These are phyloP conservation scores for Hanseniaspora gamundiae DNA, from an alignment of 1,139 yeast genomes.

Conservation along the genomic window DNA sequence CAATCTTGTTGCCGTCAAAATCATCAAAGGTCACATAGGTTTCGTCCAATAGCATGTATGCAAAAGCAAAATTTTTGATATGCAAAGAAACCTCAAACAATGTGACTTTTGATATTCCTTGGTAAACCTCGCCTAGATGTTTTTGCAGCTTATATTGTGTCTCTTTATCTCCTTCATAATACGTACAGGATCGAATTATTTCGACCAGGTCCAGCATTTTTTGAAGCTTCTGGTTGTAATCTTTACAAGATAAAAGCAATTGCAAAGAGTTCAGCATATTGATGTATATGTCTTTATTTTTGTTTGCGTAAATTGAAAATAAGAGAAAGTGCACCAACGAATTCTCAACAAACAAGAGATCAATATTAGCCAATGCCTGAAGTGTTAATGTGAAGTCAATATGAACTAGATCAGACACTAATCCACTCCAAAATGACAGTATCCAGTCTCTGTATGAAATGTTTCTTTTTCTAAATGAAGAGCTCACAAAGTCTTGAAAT, in stretches of 20 bases:
- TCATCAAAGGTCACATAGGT: constrained; percentile 13
- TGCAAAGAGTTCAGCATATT: constrained; percentile 5
- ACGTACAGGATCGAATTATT: constrained; percentile 35
- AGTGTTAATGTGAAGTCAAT: constrained; percentile 8
- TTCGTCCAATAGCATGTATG: constrained; percentile 49
- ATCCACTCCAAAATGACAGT: background rate
- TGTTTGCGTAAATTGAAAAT: constrained; percentile 16
- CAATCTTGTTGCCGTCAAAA: constrained; percentile 10
- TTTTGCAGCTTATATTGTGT: constrained; percentile 20
- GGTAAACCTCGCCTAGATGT: background rate
- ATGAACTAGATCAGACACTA: constrained; percentile 1
- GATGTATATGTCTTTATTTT: constrained; percentile 7
- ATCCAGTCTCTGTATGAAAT: constrained; percentile 3
- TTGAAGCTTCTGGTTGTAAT: constrained; percentile 18
- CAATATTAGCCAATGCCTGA: constrained; percentile 15
- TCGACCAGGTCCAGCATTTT: constrained; percentile 32
- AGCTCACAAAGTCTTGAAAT: constrained; percentile 1
- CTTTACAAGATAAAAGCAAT: constrained; percentile 16
- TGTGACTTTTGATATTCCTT: constrained; percentile 16
- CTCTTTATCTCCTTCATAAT: constrained; percentile 19
- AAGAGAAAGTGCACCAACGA: constrained; percentile 18
- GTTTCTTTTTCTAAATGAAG: background rate
- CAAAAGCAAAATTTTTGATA: constrained; percentile 32
- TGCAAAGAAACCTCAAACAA: constrained; percentile 28
- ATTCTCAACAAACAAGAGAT: constrained; percentile 9